Conservation (phyloP, 1,284 basidiomycete genomes). For the Moniliella sp. region DNA sequence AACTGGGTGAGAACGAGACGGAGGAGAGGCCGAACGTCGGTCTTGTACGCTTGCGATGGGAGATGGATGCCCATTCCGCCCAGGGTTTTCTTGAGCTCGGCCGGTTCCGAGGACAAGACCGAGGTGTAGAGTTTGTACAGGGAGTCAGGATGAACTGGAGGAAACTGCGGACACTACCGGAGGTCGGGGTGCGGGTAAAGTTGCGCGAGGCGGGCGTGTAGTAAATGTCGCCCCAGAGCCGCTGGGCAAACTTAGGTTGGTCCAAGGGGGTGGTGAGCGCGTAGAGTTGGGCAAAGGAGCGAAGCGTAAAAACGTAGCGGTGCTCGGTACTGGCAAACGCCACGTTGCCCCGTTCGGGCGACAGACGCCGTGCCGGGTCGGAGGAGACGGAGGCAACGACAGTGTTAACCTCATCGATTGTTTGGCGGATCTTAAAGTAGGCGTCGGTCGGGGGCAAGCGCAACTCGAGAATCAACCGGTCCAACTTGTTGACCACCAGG, state of each 20-base stretch:
- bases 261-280: constrained; percentile 54
- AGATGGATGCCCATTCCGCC: constrained; percentile 57
- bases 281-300: constrained; percentile 87
- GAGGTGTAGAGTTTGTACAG: constrained; percentile 87
- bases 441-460: constrained; percentile 85
- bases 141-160: constrained; percentile 84
- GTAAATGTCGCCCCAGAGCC: constrained; percentile 96
- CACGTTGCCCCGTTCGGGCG: constrained; percentile 85
- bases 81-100: constrained; percentile 60
- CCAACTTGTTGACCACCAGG: constrained; percentile 89
- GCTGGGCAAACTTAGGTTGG: constrained; percentile 46
- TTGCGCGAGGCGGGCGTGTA: constrained; percentile 60
- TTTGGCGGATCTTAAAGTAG: constrained; percentile 95
- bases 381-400: constrained; percentile 55
- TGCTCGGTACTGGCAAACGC: constrained; percentile 90
- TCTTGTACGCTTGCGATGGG: constrained; percentile 85
- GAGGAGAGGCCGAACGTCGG: constrained; percentile 81
- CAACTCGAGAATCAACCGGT: constrained; percentile 82
- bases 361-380: constrained; percentile 62
- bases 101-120: constrained; percentile 76
- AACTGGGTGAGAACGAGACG: constrained; percentile 85
- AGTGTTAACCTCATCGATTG: constrained; percentile 92
- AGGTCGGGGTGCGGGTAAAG: constrained; percentile 62
- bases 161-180: constrained; percentile 67
- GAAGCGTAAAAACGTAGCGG: constrained; percentile 88